Evolutionary conservation across 1,139 yeast genomes (phyloP).

Genomic region (Candida freyschussii): DNA sequence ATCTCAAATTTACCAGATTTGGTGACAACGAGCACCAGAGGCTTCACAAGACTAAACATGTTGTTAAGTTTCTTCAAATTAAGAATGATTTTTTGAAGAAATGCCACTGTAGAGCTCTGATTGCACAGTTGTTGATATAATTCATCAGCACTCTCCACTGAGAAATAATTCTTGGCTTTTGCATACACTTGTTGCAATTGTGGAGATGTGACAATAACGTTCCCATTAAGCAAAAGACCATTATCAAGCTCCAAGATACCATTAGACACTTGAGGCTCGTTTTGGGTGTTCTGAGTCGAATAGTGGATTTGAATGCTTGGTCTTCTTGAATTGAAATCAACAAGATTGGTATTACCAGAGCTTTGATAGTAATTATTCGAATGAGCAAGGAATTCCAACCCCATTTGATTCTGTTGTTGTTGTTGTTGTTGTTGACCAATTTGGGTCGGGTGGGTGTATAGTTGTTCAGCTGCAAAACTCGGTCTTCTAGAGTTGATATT

Average conservation of each 20-base stretch:
- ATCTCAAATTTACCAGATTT: conserved; percentile 87
- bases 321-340: conserved; percentile 24
- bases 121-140: conserved; percentile 30
- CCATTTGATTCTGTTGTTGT: conserved; percentile 6
- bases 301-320: conserved; percentile 21
- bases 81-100: conserved; percentile 18
- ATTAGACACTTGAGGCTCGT: background rate
- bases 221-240: conserved; percentile 45
- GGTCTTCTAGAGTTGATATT: conserved; percentile 61
- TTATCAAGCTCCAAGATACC: conserved; percentile 42
- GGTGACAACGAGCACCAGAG: conserved; percentile 69
- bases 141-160: conserved; percentile 32
- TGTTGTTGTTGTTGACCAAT: background rate
- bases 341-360: conserved; percentile 10
- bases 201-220: conserved; percentile 49
- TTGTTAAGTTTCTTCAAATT: conserved; percentile 26
- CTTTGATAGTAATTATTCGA: conserved; percentile 11
- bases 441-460: conserved; percentile 9
- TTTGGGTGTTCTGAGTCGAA: background rate
- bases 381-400: conserved; percentile 6
- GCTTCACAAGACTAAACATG: conserved; percentile 26
- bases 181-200: conserved; percentile 35
- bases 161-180: conserved; percentile 45
- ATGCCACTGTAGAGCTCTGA: conserved; percentile 9
- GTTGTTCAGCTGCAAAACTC: conserved; percentile 53